Conservation (phyloP, 202 grass and related monocot species). For the Panicum hallii region DNA sequence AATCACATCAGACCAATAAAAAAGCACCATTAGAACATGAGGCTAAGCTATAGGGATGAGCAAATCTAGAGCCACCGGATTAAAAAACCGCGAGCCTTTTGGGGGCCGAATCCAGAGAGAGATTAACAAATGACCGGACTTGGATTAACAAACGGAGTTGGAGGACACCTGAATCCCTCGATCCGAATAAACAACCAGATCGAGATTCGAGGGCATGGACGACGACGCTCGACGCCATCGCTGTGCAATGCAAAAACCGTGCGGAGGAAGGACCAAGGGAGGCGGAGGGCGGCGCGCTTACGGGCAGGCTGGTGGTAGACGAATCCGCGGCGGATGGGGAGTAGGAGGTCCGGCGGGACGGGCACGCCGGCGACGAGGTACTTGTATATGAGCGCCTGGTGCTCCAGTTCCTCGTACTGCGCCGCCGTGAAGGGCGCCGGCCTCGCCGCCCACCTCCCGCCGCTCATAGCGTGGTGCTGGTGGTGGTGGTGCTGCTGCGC, state of each 20-base stretch:
- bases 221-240: neutral
- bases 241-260: neutral
- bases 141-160: slow-evolving; percentile 41
- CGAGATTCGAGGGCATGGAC: neutral
- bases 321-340: slow-evolving; percentile 69
- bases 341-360: slow-evolving; percentile 79
- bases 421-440: slow-evolving; percentile 71
- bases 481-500: slow-evolving; percentile 40
- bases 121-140: slow-evolving; percentile 59
- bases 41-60: slow-evolving; percentile 14
- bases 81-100: slow-evolving; percentile 43
- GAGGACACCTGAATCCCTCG: slow-evolving; percentile 65
- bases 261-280: neutral
- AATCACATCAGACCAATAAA: slow-evolving; percentile 36
- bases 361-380: slow-evolving; percentile 81
- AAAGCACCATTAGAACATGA: slow-evolving; percentile 23
- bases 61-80: slow-evolving; percentile 44
- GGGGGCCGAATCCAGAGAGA: slow-evolving; percentile 22
- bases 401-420: slow-evolving; percentile 94
- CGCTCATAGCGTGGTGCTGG: slow-evolving; percentile 44
- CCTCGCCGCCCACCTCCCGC: slow-evolving; percentile 53
- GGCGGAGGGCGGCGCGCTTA: slow-evolving; percentile 4
- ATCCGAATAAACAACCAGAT: slow-evolving; percentile 56
- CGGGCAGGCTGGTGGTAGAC: slow-evolving; percentile 65
- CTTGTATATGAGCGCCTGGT: slow-evolving; percentile 92